Evolutionary conservation across 2,329 filamentous ascomycete genomes (phyloP), one percentile per base, ranked within the genome.

Genomic region (Ophiostoma populinum): DNA sequence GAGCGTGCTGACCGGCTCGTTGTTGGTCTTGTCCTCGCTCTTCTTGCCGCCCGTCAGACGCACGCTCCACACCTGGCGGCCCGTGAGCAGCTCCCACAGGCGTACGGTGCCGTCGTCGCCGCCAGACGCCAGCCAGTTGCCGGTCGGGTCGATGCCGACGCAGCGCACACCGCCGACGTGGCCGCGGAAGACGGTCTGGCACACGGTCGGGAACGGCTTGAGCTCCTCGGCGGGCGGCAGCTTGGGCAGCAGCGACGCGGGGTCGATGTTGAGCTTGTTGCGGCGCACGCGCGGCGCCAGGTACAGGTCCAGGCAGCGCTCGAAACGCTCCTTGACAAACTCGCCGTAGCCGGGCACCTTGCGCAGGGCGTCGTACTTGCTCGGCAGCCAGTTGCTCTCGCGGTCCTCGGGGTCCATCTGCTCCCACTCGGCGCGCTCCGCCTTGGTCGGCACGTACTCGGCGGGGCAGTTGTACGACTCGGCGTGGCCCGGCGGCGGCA

Each of bases 211-310:
- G 65, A 95, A 98, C 2, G 90, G 90, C 49, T 83, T 83, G 38
- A 98, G 66, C 49, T 98, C 87, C 48, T 93, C 82, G 1, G 90
- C 87, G 40, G 80, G 81, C 7, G 92, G 90, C 7, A 98, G 65
- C 54, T 94, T 94, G 10, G 90, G 87, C 24, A 98, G 67, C 34
- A 98, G 63, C 24, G 83, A 92, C 54, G 80, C 80, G 3, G 90
- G 90, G 48, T 98, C 90, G 50, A 98, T 95, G 57, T 95, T 93
- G 49, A 98, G 71, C 55, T 86, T 80, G 61, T 86, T 94, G 54
- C 92, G 80, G 40, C 87, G 75, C 38, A 98, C 75, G 49, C 90
- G 70, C 31, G 92, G 90, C 12, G 92, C 90, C 40, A 98, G 68
- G 54, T 98, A 98, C 13, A 98, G 67, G 57, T 98, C 92, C 46